Percentiles rank a stretch among this genome's conserved stretches.
phyloP scores from a whole-genome alignment of 768 basidiomycete species.

The Russula compacta region DNA sequence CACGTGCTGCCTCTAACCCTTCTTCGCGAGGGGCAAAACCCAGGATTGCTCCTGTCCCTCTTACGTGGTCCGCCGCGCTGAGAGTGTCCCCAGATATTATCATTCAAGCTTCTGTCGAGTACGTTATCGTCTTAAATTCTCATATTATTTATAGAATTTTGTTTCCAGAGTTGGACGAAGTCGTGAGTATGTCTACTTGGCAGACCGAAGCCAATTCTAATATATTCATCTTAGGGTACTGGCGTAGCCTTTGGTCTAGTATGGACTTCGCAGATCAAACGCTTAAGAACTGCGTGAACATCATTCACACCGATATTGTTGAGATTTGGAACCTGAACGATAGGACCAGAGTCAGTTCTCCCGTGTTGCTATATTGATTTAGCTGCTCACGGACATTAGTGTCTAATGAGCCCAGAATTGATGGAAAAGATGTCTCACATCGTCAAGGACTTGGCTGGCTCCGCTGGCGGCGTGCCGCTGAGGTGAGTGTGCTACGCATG shows the following conservation, averaged over 20 bases:
- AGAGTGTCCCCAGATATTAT: not conserved
- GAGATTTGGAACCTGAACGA: slow-evolving; percentile 6
- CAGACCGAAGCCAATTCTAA: not conserved
- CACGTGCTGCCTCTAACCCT: too few species aligned
- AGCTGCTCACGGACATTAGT: not conserved
- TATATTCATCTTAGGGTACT: not conserved
- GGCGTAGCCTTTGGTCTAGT: not conserved
- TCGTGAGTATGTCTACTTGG: not conserved
- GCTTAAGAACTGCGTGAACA: not conserved
- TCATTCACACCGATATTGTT: not conserved
- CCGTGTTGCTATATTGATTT: not conserved
- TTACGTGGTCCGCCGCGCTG: not conserved
- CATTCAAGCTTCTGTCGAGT: slow-evolving; percentile 3
- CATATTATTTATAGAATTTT: not conserved
- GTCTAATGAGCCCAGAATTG: not conserved
- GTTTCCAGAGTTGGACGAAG: not conserved
- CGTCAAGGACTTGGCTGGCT: not conserved
- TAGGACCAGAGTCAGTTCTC: not conserved
- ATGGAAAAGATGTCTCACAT: slow-evolving; percentile 1
- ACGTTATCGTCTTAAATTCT: not conserved
- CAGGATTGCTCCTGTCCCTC: not conserved
- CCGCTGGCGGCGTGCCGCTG: not conserved
- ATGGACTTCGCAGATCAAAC: not conserved
- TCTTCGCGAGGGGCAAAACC: not conserved
- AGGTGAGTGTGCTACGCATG: not conserved